Base-by-base conservation (phyloP, 768 basidiomycete species). In the Rhizopogon rudus region DNA sequence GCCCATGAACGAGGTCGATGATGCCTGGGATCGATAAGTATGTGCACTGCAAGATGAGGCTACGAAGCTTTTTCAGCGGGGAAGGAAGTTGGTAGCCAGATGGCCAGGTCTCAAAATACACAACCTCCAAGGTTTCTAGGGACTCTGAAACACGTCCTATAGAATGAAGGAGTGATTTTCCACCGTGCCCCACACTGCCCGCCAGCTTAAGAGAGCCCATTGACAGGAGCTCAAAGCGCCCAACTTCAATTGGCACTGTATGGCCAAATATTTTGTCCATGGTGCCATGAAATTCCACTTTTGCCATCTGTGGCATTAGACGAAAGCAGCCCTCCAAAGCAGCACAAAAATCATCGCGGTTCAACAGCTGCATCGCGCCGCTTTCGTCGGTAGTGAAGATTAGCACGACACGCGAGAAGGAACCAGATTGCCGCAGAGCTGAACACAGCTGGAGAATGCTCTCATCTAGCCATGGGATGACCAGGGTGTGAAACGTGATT, bases 381-480 rank as follows among this genome's bases (percentile, higher is more conserved):
- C 3, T 17, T 48, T 13, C 7, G n/a, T 48, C 31, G 5, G 6
- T 33, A 31, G 46, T 33, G 17, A 35, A 48, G 13, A 48, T 48
- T 10, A 33, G 13, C 17, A 48, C 20, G 46, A 33, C 7, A 13
- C 46, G 46, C 13, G 46, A 33, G 20, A 20, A 33, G 31, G 46
- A 48, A 33, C 31, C 31, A 20, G 5, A 48, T 33, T 48, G 2
- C 13, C 13, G 46, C 7, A 48, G 31, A 20, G 33, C 17, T 8
- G 46, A 33, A 48, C 31, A 48, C 17, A 33, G 17, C 31, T 20
- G 31, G 46, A 48, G 31, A 48, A 33, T 48, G 33, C 45, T 71
- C 29, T 65, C 57, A 50, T 57, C 14, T 16, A 41, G 58, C 3
- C 70, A 63, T 54, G 70, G 70, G 22, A 71, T 50, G 20, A 71